phyloP scores from a whole-genome alignment of 345 rosid genomes.

The Rhodamnia rubescens region DNA sequence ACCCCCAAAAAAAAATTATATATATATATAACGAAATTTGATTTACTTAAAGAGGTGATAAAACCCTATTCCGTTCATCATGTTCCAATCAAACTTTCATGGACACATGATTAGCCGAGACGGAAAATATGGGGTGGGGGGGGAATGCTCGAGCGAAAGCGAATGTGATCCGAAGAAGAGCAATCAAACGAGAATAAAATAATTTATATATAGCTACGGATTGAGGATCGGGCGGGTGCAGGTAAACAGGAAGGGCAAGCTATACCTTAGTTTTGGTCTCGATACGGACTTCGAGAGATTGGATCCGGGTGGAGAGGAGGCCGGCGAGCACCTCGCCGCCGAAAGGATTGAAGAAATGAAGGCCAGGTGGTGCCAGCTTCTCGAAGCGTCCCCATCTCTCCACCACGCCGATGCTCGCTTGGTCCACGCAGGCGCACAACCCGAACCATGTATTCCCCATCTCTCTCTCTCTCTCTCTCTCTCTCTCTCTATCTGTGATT shows the following conservation, averaged over 20 bases:
- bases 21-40: background rate
- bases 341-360: conserved; percentile 62
- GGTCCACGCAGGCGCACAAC: conserved; percentile 59
- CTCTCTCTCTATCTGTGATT: background rate
- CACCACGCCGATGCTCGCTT: conserved; percentile 73
- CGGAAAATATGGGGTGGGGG: background rate
- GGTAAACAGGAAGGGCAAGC: background rate
- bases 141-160: background rate
- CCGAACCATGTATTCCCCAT: conserved; percentile 58
- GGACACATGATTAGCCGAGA: background rate
- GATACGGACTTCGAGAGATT: conserved; percentile 78
- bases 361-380: conserved; percentile 72
- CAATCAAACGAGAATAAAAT: background rate
- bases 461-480: background rate
- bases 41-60: background rate
- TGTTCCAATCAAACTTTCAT: background rate
- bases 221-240: background rate
- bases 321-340: conserved; percentile 79
- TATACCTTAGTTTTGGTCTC: conserved; percentile 92
- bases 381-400: conserved; percentile 96
- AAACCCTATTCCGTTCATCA: background rate
- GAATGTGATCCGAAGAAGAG: background rate
- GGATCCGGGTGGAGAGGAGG: conserved; percentile 74
- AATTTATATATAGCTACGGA: too few species aligned
- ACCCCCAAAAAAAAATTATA: too few species aligned